A percentile compares a stretch with the other conserved stretches of the same genome.
Conservation (phyloP, 192 early-diverging fungal species). For the Rhizophagus clarus region DNA sequence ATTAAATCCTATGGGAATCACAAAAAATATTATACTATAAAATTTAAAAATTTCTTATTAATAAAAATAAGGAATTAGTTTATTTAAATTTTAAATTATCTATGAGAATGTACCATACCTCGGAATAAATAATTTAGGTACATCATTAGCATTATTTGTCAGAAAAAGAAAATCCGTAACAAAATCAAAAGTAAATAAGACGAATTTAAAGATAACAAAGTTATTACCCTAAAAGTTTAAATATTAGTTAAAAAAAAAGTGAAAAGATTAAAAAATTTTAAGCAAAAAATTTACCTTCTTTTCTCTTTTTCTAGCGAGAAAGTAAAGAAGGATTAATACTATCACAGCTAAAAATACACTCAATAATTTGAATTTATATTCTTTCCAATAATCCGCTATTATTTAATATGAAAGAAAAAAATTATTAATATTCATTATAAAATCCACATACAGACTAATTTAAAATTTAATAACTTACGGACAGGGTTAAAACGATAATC, state of each 20-base stretch:
- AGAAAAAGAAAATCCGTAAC: constrained; percentile 1
- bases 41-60: not conserved
- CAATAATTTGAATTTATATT: not conserved
- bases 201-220: constrained; percentile 13
- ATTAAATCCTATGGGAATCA: constrained; percentile 2
- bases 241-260: too few species aligned
- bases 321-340: not conserved
- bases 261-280: too few species aligned
- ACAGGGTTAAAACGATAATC: not conserved
- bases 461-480: not conserved
- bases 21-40: constrained; percentile 11
- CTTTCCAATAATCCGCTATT: constrained; percentile 13
- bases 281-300: not conserved
- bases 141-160: not conserved
- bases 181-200: constrained; percentile 5
- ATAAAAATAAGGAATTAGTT: constrained; percentile 1
- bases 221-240: not conserved
- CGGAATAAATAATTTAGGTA: not conserved
- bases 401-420: not conserved
- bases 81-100: not conserved
- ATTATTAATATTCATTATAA: not conserved
- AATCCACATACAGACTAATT: too few species aligned
- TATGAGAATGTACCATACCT: not conserved
- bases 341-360: not conserved
- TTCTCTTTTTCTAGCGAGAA: not conserved